Percentiles rank a stretch among this genome's conserved stretches.
Evolutionary conservation across 2,329 filamentous ascomycete genomes (phyloP).

Genomic region (Davidsoniella australis): DNA sequence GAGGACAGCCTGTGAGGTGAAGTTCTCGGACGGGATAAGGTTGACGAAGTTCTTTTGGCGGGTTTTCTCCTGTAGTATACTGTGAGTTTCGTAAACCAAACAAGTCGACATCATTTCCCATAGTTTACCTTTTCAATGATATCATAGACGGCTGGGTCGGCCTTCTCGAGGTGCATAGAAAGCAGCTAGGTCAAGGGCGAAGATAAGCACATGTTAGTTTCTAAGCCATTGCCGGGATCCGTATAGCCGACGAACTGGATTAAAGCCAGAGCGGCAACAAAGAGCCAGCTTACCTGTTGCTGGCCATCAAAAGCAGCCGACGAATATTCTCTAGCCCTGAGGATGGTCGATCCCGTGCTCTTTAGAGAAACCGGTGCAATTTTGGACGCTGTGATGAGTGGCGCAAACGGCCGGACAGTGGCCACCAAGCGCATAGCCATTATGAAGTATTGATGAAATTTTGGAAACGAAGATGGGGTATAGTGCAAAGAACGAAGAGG

Average conservation of each 20-base stretch:
- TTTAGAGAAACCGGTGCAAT: not conserved
- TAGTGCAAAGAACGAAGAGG: not conserved
- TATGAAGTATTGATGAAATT: conserved; percentile 4
- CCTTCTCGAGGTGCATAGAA: conserved; percentile 59
- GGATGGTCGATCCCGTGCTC: not conserved
- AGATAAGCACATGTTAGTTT: conserved; percentile 7
- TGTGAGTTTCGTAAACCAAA: not conserved
- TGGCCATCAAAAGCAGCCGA: conserved; percentile 36
- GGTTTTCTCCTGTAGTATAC: conserved; percentile 57
- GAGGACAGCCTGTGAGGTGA: conserved; percentile 81
- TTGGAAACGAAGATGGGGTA: conserved; percentile 1
- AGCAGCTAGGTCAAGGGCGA: conserved; percentile 43
- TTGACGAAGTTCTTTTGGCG: conserved; percentile 98
- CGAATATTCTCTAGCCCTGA: conserved; percentile 19
- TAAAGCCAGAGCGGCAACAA: not conserved
- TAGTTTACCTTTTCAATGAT: conserved; percentile 71
- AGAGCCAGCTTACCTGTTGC: conserved; percentile 30
- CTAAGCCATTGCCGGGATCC: too few species aligned
- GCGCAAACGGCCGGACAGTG: conserved; percentile 1
- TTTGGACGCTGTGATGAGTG: not conserved
- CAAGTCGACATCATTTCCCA: not conserved
- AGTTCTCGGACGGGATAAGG: conserved; percentile 88
- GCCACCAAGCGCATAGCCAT: conserved; percentile 11
- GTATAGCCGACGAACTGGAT: too few species aligned
- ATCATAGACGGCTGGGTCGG: conserved; percentile 71